phyloP scores from a whole-genome alignment of 129 eudicot species.

The Escallonia herrerae region DNA sequence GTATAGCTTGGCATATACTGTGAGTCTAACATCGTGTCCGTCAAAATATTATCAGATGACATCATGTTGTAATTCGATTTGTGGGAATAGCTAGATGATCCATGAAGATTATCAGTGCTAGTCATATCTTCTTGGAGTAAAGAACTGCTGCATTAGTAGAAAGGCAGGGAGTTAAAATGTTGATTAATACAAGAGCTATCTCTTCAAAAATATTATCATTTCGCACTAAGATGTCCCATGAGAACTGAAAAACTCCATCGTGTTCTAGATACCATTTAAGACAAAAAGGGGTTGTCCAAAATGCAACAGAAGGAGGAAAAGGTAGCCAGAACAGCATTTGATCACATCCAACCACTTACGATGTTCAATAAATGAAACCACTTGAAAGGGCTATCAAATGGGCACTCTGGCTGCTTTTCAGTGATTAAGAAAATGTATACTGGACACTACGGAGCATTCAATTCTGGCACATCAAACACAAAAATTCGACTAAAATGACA shows the following conservation, averaged over 20 bases:
- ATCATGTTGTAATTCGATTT: slow-evolving; percentile 17
- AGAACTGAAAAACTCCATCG: neutral
- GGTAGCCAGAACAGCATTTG: no score
- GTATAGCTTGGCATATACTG: slow-evolving; percentile 20
- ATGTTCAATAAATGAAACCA: no score
- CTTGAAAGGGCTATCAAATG: no score
- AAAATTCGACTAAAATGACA: slow-evolving; percentile 2
- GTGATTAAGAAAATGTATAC: no score
- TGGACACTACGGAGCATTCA: slow-evolving; percentile 16
- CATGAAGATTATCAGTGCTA: slow-evolving; percentile 8
- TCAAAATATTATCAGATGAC: slow-evolving; percentile 21
- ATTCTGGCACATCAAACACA: slow-evolving; percentile 13
- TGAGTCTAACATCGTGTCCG: slow-evolving; percentile 17
- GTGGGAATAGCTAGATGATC: slow-evolving; percentile 14
- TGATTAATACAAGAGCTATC: neutral
- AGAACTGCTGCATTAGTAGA: slow-evolving; percentile 40
- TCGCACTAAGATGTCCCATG: neutral
- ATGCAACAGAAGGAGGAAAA: no score
- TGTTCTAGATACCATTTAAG: neutral
- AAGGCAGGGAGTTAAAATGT: slow-evolving; percentile 7
- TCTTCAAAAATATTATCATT: neutral
- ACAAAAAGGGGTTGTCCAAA: no score
- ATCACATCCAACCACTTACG: no score
- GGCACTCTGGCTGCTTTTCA: no score
- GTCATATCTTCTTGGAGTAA: slow-evolving; percentile 52